Conservation (phyloP, 495 filamentous ascomycete genomes). For the Parathielavia hyrcaniae region DNA sequence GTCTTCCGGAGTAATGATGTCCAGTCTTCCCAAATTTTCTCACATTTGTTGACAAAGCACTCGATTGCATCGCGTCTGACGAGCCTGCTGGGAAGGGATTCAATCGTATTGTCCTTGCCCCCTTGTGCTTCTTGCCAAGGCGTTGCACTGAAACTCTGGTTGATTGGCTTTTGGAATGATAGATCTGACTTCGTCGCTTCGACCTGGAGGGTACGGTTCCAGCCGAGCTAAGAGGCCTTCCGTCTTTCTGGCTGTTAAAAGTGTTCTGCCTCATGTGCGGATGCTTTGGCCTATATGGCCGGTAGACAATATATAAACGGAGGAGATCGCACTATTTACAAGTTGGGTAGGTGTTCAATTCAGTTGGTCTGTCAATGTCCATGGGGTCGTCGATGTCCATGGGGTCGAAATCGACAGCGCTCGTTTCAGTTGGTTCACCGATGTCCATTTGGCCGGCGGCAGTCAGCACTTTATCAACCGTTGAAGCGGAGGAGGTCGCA, state of each 20-base stretch:
- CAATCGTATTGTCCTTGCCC: constrained; percentile 8
- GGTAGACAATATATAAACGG: constrained; percentile 11
- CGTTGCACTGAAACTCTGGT: constrained; percentile 9
- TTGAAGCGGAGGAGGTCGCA: constrained; percentile 3
- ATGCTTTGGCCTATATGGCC: constrained; percentile 6
- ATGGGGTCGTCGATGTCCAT: constrained; percentile 18
- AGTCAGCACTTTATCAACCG: not conserved
- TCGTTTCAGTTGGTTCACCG: constrained; percentile 5
- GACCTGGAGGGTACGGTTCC: constrained; percentile 8
- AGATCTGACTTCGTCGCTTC: constrained; percentile 10
- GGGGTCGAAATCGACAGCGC: constrained; percentile 7
- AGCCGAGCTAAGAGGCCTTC: constrained; percentile 10
- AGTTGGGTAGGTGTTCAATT: constrained; percentile 6
- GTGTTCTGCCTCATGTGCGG: constrained; percentile 2
- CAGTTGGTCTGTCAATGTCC: constrained; percentile 11
- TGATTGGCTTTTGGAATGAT: constrained; percentile 8
- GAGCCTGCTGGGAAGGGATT: constrained; percentile 14
- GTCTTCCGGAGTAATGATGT: constrained; percentile 14
- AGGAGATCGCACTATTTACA: constrained; percentile 10
- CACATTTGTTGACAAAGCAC: constrained; percentile 14
- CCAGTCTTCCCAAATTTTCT: constrained; percentile 18
- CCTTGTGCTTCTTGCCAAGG: constrained; percentile 14
- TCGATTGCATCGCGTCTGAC: constrained; percentile 11
- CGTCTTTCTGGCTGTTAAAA: constrained; percentile 12
- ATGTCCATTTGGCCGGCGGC: constrained; percentile 8